phyloP scores from a whole-genome alignment of 2,329 filamentous ascomycete genomes.

The Fusarium ambrosium region DNA sequence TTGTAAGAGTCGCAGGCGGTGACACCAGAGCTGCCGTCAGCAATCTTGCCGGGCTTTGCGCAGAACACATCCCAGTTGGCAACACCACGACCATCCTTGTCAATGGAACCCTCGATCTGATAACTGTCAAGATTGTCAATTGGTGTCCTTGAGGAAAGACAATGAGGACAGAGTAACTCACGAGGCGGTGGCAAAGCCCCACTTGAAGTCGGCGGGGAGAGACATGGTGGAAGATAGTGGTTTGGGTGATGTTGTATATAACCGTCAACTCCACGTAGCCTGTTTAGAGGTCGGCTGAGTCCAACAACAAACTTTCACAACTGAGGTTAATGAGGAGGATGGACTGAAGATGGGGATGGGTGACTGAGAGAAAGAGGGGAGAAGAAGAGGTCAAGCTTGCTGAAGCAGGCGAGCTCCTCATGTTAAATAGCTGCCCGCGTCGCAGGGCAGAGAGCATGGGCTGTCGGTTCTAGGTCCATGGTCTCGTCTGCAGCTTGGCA shows the following conservation, averaged over 20 bases:
- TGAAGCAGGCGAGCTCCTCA: conserved; percentile 33
- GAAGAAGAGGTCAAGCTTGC: conserved; percentile 6
- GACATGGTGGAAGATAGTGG: conserved; percentile 35
- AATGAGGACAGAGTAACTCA: conserved; percentile 55
- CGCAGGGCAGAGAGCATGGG: conserved; percentile 30
- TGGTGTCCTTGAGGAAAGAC: conserved; percentile 25
- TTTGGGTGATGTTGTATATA: not conserved
- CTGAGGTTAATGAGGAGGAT: not conserved
- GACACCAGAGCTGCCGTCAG: conserved; percentile 79
- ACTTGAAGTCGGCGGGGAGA: conserved; percentile 78
- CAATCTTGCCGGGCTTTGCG: conserved; percentile 84
- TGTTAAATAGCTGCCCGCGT: conserved; percentile 43
- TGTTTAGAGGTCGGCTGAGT: conserved; percentile 7
- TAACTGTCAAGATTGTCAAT: conserved; percentile 69
- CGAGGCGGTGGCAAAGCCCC: conserved; percentile 86
- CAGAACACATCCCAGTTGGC: conserved; percentile 96
- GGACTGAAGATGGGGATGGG: conserved; percentile 1
- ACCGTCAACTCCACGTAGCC: conserved; percentile 2
- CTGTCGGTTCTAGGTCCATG: conserved; percentile 26
- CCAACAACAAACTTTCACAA: conserved; percentile 14
- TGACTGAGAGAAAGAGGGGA: conserved; percentile 9
- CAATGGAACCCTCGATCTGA: conserved; percentile 84
- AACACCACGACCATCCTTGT: conserved; percentile 82
- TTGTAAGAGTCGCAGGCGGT: conserved; percentile 91
- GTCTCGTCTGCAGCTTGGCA: conserved; percentile 15